These are phyloP conservation scores for Capronia epimyces DNA, from an alignment of 2,329 filamentous ascomycete species.

Conservation along the genomic window DNA sequence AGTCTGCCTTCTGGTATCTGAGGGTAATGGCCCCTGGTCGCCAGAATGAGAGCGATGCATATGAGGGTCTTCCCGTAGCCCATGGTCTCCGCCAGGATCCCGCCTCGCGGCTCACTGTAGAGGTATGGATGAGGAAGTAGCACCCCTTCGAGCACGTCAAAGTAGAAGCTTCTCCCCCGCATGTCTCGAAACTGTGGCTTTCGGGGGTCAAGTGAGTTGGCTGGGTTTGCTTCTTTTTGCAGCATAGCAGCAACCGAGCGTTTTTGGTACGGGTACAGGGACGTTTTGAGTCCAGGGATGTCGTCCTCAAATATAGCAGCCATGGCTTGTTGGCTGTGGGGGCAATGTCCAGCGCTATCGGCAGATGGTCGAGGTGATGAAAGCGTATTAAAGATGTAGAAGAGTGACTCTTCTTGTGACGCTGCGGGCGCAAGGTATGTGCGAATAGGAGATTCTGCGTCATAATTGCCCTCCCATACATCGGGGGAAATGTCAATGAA, in stretches of 20 bases:
- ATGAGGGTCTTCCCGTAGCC: slow-evolving; percentile 80
- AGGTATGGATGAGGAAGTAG: slow-evolving; percentile 61
- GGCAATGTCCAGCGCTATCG: slow-evolving; percentile 31
- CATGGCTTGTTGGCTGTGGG: slow-evolving; percentile 36
- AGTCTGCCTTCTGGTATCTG: slow-evolving; percentile 59
- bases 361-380: slow-evolving; percentile 36
- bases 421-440: slow-evolving; percentile 19
- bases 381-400: slow-evolving; percentile 49
- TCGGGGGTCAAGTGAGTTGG: slow-evolving; percentile 65
- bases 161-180: slow-evolving; percentile 60
- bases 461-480: slow-evolving; percentile 37
- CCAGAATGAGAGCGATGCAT: slow-evolving; percentile 68
- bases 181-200: slow-evolving; percentile 58
- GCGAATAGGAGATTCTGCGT: slow-evolving; percentile 14
- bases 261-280: slow-evolving; percentile 71
- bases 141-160: slow-evolving; percentile 58
- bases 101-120: slow-evolving; percentile 70
- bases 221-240: slow-evolving; percentile 66
- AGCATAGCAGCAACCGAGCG: slow-evolving; percentile 78
- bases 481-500: slow-evolving; percentile 37
- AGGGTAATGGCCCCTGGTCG: slow-evolving; percentile 65
- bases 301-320: slow-evolving; percentile 32
- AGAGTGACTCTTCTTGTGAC: slow-evolving; percentile 42
- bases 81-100: slow-evolving; percentile 46
- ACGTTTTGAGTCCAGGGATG: slow-evolving; percentile 46